A percentile compares a stretch with the other conserved stretches of the same genome.
phyloP scores from a whole-genome alignment of 495 filamentous ascomycete species.

The Recurvomyces mirabilis region DNA sequence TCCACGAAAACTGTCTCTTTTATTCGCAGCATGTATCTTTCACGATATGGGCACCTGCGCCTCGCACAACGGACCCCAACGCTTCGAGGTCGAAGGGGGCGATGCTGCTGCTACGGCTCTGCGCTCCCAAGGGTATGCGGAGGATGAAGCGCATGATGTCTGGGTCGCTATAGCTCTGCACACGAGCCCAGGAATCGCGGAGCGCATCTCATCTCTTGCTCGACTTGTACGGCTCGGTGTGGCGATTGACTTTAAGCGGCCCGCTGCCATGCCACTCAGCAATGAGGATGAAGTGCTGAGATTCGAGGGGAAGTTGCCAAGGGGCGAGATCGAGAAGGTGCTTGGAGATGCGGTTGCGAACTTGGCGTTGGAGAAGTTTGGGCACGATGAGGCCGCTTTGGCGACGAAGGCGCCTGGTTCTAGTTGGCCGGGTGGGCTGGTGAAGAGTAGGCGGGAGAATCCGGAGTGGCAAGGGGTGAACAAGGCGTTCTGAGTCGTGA shows the following conservation, averaged over 20 bases:
- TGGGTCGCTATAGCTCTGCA: conserved; percentile 40
- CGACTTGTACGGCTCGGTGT: conserved; percentile 33
- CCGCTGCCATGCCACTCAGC: conserved; percentile 4
- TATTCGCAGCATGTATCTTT: conserved; percentile 35
- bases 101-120: conserved; percentile 34
- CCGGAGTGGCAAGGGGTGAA: conserved; percentile 33
- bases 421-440: conserved; percentile 29
- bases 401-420: conserved; percentile 32
- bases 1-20: conserved; percentile 18
- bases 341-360: conserved; percentile 37
- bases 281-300: conserved; percentile 5
- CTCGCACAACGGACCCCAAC: conserved; percentile 31
- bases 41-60: conserved; percentile 37
- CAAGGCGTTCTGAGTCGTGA: conserved; percentile 30
- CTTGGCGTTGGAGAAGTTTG: conserved; percentile 34
- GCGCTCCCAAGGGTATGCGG: conserved; percentile 19
- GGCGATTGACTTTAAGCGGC: conserved; percentile 32
- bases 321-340: conserved; percentile 36
- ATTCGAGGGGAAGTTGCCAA: conserved; percentile 27
- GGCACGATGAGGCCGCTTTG: conserved; percentile 5
- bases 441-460: conserved; percentile 21
- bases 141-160: conserved; percentile 29
- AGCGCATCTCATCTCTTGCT: conserved; percentile 32
- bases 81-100: conserved; percentile 39
- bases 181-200: conserved; percentile 35